Conservation (phyloP, 2,329 filamentous ascomycete genomes). For the Fusarium sulawesiense region DNA sequence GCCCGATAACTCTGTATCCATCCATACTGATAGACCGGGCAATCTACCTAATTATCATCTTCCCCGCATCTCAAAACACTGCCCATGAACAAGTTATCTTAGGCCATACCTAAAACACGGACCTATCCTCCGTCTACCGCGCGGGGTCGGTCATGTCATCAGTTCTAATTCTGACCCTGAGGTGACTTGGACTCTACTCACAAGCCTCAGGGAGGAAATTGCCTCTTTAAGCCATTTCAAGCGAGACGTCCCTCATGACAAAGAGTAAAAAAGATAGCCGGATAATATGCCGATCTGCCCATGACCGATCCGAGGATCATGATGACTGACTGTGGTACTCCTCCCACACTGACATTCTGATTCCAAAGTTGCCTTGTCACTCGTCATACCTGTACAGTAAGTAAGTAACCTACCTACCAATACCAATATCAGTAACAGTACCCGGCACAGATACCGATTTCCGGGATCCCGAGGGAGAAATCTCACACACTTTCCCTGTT, state of each 20-base stretch:
- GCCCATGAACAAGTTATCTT: not conserved
- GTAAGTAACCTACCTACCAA: not conserved
- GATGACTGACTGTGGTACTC: not conserved
- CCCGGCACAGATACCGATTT: conserved; percentile 27
- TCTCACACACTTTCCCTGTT: conserved; percentile 22
- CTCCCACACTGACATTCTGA: not conserved
- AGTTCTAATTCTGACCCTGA: not conserved
- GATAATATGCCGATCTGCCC: conserved; percentile 31
- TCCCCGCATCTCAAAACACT: conserved; percentile 22
- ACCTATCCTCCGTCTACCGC: conserved; percentile 30
- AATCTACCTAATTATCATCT: conserved; percentile 1
- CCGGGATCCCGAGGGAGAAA: conserved; percentile 33
- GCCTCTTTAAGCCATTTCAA: conserved; percentile 36
- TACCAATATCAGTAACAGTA: not conserved
- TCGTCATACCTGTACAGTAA: not conserved
- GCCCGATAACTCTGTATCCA: not conserved
- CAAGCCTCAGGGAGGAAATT: conserved; percentile 35
- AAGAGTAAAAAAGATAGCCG: conserved; percentile 35
- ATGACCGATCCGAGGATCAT: conserved; percentile 24
- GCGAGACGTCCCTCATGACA: conserved; percentile 11
- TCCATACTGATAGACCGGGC: not conserved
- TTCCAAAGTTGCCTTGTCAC: conserved; percentile 3
- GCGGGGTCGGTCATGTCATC: conserved; percentile 24
- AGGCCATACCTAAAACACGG: conserved; percentile 33
- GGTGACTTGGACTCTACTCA: not conserved